phyloP scores from a whole-genome alignment of 2,329 filamentous ascomycete species.

The Amphichorda felina region DNA sequence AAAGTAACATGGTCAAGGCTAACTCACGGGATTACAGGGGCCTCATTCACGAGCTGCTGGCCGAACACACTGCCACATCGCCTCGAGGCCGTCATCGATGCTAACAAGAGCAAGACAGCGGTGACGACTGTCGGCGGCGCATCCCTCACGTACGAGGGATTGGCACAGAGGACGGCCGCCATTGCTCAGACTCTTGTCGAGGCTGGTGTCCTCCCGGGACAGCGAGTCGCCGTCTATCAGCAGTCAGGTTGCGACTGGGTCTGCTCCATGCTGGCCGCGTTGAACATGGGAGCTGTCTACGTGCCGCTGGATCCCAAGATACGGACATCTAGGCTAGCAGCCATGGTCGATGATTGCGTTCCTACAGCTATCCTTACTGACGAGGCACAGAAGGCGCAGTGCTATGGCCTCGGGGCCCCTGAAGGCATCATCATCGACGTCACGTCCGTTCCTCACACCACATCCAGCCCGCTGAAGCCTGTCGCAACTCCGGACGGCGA shows the following conservation, averaged over 20 bases:
- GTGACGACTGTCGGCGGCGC: slow-evolving; percentile 9
- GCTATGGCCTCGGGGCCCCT: no score
- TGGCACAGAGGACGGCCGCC: slow-evolving; percentile 17
- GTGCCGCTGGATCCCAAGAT: slow-evolving; percentile 25
- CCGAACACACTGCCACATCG: slow-evolving; percentile 10
- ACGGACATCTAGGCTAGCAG: slow-evolving; percentile 15
- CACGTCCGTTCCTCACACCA: not conserved
- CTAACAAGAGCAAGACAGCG: slow-evolving; percentile 6
- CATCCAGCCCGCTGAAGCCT: not conserved
- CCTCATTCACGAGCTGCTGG: no score
- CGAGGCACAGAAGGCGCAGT: no score
- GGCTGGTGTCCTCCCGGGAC: slow-evolving; percentile 1
- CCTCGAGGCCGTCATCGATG: slow-evolving; percentile 18
- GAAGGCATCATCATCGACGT: slow-evolving; percentile 4
- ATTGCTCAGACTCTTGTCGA: slow-evolving; percentile 14
- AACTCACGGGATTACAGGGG: no score
- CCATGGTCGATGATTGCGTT: slow-evolving; percentile 15
- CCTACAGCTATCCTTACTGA: slow-evolving; percentile 9
- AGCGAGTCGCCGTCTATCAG: slow-evolving; percentile 25
- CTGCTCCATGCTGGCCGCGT: slow-evolving; percentile 26
- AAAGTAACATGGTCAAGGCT: no score
- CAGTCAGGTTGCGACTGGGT: slow-evolving; percentile 21
- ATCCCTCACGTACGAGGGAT: slow-evolving; percentile 19
- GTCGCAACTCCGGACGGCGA: not conserved
- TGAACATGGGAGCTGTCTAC: slow-evolving; percentile 21